Evolutionary conservation across 257 asterid species (phyloP), one percentile per base, ranked within the genome.

Genomic region (Penstemon davidsonii): DNA sequence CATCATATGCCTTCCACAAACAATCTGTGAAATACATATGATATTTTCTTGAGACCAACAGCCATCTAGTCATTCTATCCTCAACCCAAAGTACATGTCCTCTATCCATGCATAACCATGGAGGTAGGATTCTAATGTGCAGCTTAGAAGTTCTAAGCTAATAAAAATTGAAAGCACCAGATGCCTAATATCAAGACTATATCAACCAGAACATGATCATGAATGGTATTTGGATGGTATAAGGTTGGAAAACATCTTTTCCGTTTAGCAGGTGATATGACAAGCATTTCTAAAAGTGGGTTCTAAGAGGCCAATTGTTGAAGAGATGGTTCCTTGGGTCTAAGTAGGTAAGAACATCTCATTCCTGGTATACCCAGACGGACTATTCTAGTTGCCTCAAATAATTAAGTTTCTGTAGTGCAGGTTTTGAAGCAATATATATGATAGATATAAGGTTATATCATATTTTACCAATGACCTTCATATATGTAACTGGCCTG

Each of bases 131-230:
- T 18, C 55, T 36, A 62, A 61, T 45, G 47, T 43, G 53, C 46
- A 68, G 64, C 54, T 40, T 42, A 49, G 39, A 63, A 42, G 61
- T 47, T 33, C 42, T 55, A 57, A 60, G 61, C 65, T 37, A 51
- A 40, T 60, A 53, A 13, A 19, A 64, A 18, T 8, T 25, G 67
- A 75, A 65, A 65, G 43, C 41, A 37, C 41, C 40, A 8, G 50
- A 60, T 45, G 39, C n/a, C 59, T 43, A 7, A 65, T 61, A 6
- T 15, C 43, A 36, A 11, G 15, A 7, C 12, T 7, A 3, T 4
- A 60, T 6, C 12, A 13, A 33, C 11, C 10, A 38, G 11, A 47
- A 19, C 7, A 55, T 5, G 33, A 52, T 5, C 4, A 25, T 11
- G 8, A 53, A 53, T 4, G 7, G 51, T 46, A 46, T 15, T 39